Evolutionary conservation across 169 alveolate species (phyloP).

Genomic region (Sarcocystis neurona): DNA sequence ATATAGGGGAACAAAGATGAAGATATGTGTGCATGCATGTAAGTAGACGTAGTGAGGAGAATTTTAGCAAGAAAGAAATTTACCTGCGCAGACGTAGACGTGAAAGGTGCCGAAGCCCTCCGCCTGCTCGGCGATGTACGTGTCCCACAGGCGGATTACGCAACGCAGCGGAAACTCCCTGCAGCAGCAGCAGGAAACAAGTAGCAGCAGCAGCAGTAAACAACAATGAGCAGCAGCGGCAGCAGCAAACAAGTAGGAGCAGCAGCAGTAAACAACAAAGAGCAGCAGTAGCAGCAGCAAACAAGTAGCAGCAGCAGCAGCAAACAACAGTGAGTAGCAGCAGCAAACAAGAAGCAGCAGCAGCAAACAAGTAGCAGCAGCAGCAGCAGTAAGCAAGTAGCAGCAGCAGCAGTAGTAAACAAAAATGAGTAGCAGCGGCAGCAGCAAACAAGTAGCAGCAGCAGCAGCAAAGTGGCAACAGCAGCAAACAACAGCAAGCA

Average conservation of each 20-base stretch:
- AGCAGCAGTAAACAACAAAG: neutral
- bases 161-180: conserved; percentile 73
- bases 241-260: neutral
- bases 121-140: conserved; percentile 86
- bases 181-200: conserved; percentile 5
- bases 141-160: conserved; percentile 89
- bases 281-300: neutral
- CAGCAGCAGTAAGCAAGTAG: neutral
- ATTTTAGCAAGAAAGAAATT: neutral
- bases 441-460: conserved; percentile 23
- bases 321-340: neutral
- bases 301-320: neutral
- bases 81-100: conserved; percentile 85
- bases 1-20: too few relatives aligned
- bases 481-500: too few relatives aligned
- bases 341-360: neutral
- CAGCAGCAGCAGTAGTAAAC: neutral
- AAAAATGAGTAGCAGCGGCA: conserved; percentile 6
- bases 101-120: conserved; percentile 85
- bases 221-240: neutral
- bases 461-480: too few relatives aligned
- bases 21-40: too few relatives aligned
- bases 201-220: conserved; percentile 11
- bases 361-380: neutral
- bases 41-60: too few relatives aligned